Conservation (phyloP, 306 rosid species). For the Cicer yamashitae region DNA sequence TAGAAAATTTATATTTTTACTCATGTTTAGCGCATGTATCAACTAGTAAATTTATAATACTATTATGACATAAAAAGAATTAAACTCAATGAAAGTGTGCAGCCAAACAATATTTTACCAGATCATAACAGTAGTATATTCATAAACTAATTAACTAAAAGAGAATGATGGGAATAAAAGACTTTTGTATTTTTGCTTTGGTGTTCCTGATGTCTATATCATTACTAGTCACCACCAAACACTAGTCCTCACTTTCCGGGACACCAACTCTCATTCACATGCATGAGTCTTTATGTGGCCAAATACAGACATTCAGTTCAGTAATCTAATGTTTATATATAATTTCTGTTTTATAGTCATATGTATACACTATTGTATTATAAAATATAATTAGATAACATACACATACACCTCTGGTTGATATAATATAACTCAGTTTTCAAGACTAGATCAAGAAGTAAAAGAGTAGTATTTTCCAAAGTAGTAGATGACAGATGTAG, state of each 20-base stretch:
- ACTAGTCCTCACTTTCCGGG: conserved; percentile 13
- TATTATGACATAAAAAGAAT: too few relatives aligned
- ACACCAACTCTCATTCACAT: conserved; percentile 42
- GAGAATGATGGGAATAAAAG: too few relatives aligned
- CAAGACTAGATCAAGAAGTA: conserved; percentile 65
- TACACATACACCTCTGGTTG: conserved; percentile 40
- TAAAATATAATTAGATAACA: conserved; percentile 3
- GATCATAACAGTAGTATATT: too few relatives aligned
- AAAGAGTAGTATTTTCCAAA: conserved; percentile 42
- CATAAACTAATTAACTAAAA: too few relatives aligned
- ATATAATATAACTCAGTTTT: conserved; percentile 50
- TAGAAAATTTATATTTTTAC: too few relatives aligned
- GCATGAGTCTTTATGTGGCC: conserved; percentile 37
- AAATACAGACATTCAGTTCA: conserved; percentile 52
- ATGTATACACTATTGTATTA: background rate
- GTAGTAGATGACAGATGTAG: conserved; percentile 41
- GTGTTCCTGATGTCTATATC: background rate
- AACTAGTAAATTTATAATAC: too few relatives aligned
- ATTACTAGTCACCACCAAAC: conserved; percentile 11
- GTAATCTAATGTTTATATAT: conserved; percentile 20
- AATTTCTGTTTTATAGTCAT: background rate
- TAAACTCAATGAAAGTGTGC: too few relatives aligned
- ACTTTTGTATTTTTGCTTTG: background rate
- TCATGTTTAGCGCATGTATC: too few relatives aligned
- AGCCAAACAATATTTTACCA: too few relatives aligned